Base-by-base conservation (phyloP, 805 yeast genomes). In the Candida odintsovae region DNA sequence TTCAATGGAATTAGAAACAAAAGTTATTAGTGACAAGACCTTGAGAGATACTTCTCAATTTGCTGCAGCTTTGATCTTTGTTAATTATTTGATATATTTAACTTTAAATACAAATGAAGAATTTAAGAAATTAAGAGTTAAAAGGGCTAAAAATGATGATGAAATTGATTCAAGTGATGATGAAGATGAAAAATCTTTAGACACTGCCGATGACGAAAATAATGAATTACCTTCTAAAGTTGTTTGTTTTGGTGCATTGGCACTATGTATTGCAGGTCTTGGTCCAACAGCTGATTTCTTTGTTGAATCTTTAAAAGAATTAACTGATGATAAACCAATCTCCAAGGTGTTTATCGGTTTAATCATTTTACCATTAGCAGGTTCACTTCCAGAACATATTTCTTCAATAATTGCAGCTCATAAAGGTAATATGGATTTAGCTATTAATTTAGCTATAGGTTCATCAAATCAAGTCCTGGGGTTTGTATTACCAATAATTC, bases 281-380 rank as follows among this genome's bases (percentile, higher is more conserved):
- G 57, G 56, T 19, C 58, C 59, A 20, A 40, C 47, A 37, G 56
- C 59, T 21, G 50, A 55, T 40, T 54, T 54, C 46, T 55, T 55
- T 43, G 57, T 55, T 15, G 59, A 55, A 41, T 49, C 59, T 1
- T 42, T 55, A 39, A 54, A 55, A 33, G 49, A 50, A 5, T 18
- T 55, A 11, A 55, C 58, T 2, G 59, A 55, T 25, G 50, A 48
- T 29, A 50, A 52, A 3, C 43, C 51, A n/a, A 56, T 56, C 18
- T 56, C 58, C 25, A 53, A 51, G 39, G 54, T 51, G 4, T 56
- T 56, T 41, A 49, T 56, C 35, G 60, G 60, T 36, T 42, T 54
- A 35, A 56, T 54, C 42, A 53, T 56, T 40, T 18, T 56, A 18
- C 60, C 58, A 33, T 39, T 54, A 15, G 60, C 58, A 2, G 60